A percentile compares a stretch with the other conserved stretches of the same genome.
Evolutionary conservation across 2,329 filamentous ascomycete genomes (phyloP).

Genomic region (Calonectria ilicicola): DNA sequence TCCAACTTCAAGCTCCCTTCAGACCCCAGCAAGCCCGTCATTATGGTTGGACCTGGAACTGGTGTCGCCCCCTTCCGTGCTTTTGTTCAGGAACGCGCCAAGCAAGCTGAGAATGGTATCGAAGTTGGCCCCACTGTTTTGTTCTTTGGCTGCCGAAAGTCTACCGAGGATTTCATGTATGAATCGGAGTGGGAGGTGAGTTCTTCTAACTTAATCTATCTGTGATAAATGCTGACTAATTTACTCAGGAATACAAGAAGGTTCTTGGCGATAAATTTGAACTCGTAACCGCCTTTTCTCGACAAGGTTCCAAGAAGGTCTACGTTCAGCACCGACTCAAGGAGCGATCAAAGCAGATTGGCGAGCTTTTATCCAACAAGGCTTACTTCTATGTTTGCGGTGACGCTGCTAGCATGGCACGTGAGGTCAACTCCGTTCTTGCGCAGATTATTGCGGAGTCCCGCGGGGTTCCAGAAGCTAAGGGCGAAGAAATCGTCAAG

Average conservation of each 20-base stretch:
- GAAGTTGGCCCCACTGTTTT: slow-evolving; percentile 88
- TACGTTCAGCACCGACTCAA: slow-evolving; percentile 96
- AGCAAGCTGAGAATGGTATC: slow-evolving; percentile 82
- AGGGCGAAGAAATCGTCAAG: slow-evolving; percentile 97
- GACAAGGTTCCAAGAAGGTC: slow-evolving; percentile 87
- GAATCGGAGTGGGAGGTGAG: slow-evolving; percentile 91
- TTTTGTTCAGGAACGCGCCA: slow-evolving; percentile 93
- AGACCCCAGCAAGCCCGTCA: slow-evolving; percentile 91
- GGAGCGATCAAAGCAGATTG: slow-evolving; percentile 85
- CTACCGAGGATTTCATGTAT: slow-evolving; percentile 93
- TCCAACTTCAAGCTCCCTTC: slow-evolving; percentile 99
- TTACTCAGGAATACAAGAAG: slow-evolving; percentile 80
- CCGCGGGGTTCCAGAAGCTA: slow-evolving; percentile 83
- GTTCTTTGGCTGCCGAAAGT: slow-evolving; percentile 95
- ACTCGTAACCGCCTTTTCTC: slow-evolving; percentile 94
- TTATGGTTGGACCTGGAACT: slow-evolving; percentile 96
- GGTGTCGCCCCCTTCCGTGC: slow-evolving; percentile 96
- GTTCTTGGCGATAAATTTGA: slow-evolving; percentile 89
- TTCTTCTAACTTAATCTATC: slow-evolving; percentile 23
- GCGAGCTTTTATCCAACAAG: slow-evolving; percentile 85
- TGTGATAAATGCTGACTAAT: slow-evolving; percentile 38
- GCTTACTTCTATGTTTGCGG: slow-evolving; percentile 99
- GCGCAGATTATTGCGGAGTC: slow-evolving; percentile 88
- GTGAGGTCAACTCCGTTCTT: slow-evolving; percentile 90
- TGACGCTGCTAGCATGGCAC: slow-evolving; percentile 96